Conservation (phyloP, 306 rosid genomes). For the Sophora flavescens region DNA sequence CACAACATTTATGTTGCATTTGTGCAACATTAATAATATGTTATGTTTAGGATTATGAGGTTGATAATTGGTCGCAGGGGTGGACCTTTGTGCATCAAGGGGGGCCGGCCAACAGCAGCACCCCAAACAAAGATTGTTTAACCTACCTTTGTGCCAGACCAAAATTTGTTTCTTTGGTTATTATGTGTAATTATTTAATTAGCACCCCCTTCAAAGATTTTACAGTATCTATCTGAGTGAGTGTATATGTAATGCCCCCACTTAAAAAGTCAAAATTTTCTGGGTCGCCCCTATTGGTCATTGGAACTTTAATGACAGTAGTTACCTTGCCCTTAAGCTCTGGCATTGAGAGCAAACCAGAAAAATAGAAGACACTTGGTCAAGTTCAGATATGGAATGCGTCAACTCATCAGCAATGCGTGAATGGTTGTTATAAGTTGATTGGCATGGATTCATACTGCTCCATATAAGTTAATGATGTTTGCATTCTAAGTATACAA, state of each 20-base stretch:
- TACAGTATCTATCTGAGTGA: too few relatives aligned
- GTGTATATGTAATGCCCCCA: too few relatives aligned
- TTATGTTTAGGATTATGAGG: too few relatives aligned
- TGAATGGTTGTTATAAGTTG: neutral
- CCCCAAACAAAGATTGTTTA: too few relatives aligned
- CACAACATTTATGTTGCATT: neutral
- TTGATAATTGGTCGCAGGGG: too few relatives aligned
- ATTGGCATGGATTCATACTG: slow-evolving; percentile 4
- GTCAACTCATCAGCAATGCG: slow-evolving; percentile 17
- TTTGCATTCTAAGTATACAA: neutral
- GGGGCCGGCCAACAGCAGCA: too few relatives aligned
- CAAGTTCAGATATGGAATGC: slow-evolving; percentile 21
- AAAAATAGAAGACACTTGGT: slow-evolving; percentile 21
- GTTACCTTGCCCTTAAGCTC: slow-evolving; percentile 10
- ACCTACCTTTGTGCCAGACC: too few relatives aligned
- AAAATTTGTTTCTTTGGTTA: too few relatives aligned
- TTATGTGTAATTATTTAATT: too few relatives aligned
- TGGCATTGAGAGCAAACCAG: neutral
- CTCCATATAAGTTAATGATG: neutral
- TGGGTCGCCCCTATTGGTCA: neutral
- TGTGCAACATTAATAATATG: neutral
- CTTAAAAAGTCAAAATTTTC: too few relatives aligned
- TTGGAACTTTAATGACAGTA: slow-evolving; percentile 28
- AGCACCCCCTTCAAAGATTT: too few relatives aligned
- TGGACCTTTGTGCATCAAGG: too few relatives aligned